These are phyloP conservation scores for Hansenula anomala DNA, from an alignment of 1,139 yeast species.

Conservation along the genomic window DNA sequence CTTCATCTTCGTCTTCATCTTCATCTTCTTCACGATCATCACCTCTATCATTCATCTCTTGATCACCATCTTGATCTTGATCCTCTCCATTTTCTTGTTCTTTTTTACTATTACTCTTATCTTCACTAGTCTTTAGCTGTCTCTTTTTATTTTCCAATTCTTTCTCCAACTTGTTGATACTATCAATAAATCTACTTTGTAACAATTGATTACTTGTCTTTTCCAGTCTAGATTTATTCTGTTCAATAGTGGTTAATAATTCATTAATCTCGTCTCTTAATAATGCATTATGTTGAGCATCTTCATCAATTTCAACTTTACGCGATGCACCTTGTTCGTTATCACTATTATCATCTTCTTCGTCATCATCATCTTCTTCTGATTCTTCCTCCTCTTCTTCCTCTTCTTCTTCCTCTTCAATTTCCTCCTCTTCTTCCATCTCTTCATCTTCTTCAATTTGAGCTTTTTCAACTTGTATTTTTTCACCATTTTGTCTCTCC, in stretches of 20 bases:
- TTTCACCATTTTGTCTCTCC: conserved; percentile 11
- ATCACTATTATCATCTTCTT: conserved; percentile 44
- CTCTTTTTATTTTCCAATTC: conserved; percentile 81
- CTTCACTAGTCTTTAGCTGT: conserved; percentile 48
- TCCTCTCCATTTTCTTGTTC: conserved; percentile 24
- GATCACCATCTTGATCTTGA: conserved; percentile 25
- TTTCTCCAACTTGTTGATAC: conserved; percentile 70
- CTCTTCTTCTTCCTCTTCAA: conserved; percentile 38
- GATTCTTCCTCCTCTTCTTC: conserved; percentile 48
- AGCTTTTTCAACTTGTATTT: not conserved
- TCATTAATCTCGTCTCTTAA: conserved; percentile 84
- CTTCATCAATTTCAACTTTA: conserved; percentile 30
- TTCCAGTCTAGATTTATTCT: conserved; percentile 67
- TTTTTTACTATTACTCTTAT: conserved; percentile 17
- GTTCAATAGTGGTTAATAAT: conserved; percentile 71
- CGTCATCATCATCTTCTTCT: conserved; percentile 53
- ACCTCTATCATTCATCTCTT: not conserved
- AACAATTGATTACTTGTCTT: conserved; percentile 84
- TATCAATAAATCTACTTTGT: conserved; percentile 82
- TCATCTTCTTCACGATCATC: conserved; percentile 17
- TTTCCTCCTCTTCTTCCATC: conserved; percentile 38
- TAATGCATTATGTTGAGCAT: conserved; percentile 66
- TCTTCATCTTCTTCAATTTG: conserved; percentile 26
- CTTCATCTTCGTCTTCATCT: conserved; percentile 26
- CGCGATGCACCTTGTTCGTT: conserved; percentile 29